phyloP scores from a whole-genome alignment of 2,329 filamentous ascomycete species.

The Zasmidium citrigriseum region DNA sequence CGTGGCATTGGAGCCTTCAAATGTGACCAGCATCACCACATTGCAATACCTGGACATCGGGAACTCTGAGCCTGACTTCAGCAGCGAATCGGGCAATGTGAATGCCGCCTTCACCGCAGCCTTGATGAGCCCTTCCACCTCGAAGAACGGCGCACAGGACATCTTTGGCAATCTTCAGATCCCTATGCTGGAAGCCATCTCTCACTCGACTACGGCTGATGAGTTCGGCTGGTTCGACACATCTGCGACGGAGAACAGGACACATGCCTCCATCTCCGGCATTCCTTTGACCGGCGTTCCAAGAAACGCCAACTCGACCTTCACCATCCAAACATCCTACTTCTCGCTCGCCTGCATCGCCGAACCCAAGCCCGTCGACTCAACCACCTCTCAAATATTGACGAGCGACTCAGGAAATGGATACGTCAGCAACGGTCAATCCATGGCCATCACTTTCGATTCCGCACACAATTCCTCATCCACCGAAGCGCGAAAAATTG shows the following conservation, averaged over 20 bases:
- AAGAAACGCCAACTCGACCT: background rate
- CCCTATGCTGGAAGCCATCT: background rate
- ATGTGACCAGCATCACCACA: background rate
- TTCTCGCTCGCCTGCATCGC: background rate
- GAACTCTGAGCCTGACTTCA: background rate
- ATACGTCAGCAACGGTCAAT: background rate
- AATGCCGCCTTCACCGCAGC: background rate
- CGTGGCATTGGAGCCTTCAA: background rate
- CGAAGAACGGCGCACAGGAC: background rate
- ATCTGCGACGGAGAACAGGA: background rate
- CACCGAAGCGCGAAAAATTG: background rate
- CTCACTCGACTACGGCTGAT: background rate
- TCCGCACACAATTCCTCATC: background rate
- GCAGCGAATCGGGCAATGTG: background rate
- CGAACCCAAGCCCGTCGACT: background rate
- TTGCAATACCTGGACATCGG: background rate
- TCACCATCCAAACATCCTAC: conserved; percentile 2
- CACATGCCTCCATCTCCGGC: background rate
- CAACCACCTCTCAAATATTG: too few relatives aligned
- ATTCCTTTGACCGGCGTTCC: background rate
- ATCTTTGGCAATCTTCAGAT: background rate
- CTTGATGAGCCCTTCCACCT: background rate
- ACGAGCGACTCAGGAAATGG: background rate
- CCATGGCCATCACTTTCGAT: background rate
- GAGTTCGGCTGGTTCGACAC: conserved; percentile 3